phyloP scores from a whole-genome alignment of 495 filamentous ascomycete genomes.

The Podospora pseudoanserina region DNA sequence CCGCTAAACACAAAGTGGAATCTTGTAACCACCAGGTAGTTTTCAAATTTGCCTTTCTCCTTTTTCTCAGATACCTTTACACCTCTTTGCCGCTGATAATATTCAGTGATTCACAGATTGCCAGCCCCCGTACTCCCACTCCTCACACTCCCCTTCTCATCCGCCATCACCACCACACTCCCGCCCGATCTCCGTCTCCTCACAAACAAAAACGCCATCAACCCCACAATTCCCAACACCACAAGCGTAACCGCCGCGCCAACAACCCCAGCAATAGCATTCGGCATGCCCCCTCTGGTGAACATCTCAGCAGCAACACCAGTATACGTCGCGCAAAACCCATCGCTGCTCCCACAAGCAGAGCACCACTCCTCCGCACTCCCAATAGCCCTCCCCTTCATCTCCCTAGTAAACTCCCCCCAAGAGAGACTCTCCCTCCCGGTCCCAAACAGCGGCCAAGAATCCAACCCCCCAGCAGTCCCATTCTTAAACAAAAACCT shows the following conservation, averaged over 20 bases:
- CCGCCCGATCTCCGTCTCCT: neutral
- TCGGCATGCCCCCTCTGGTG: neutral
- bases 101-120: neutral
- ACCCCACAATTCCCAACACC: neutral
- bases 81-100: too few species aligned
- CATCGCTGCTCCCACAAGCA: conserved; percentile 15
- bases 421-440: conserved; percentile 11
- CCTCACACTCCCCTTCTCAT: neutral
- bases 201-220: neutral
- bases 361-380: conserved; percentile 17
- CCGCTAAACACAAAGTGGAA: too few species aligned
- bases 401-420: conserved; percentile 13
- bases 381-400: conserved; percentile 11
- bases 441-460: conserved; percentile 20
- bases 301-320: neutral
- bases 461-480: conserved; percentile 8
- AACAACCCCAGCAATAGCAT: neutral
- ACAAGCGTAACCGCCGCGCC: neutral
- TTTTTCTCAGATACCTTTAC: too few species aligned
- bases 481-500: conserved; percentile 25
- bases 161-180: neutral
- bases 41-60: too few species aligned
- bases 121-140: neutral
- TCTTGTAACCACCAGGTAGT: neutral
- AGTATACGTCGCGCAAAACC: conserved; percentile 17